Evolutionary conservation across 768 basidiomycete species (phyloP), one percentile per base, ranked within the genome.

Genomic region (Boletus sp.): DNA sequence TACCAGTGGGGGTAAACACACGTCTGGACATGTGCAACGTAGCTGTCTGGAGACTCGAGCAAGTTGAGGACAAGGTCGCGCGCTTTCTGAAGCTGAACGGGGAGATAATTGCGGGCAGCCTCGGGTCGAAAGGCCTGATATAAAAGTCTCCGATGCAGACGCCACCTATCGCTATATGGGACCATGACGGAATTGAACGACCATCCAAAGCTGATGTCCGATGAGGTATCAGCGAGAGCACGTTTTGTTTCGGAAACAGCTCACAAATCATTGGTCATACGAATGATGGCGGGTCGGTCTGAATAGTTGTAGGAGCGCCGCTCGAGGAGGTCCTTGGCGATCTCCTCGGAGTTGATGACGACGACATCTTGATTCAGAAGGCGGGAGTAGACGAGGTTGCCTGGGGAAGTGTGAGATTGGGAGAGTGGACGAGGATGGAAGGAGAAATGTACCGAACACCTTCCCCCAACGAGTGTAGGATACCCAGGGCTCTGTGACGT

Each of bases 231-330:
- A 57, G 13, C 13, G 19, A 25, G 21, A 41, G 5, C 14, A 2
- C 11, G 5, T 33, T 6, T 4, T 10, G 15, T 38, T 6, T 33
- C 19, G 7, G 33, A 19, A 10, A 38, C 7, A 2, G 42, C 67
- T 56, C 47, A 69, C 68, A 69, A 69, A 46, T 69, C 69, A 41
- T 61, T 70, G 9, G 63, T 63, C 62, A 70, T 59, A 14, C 58
- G 51, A 17, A 69, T 47, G 9, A 66, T 56, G 14, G 49, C 54
- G 19, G 76, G 76, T 4, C 79, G 66, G 54, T 78, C 78, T 4
- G 79, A 77, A 57, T 78, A 79, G 32, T 73, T 75, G 48, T 70
- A 62, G 7, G 78, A 78, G 7, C 76, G 72, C 33, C 72, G 73
- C 30, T 80, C 76, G 17, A 80, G 68, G 19, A 80, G 65, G n/a